Evolutionary conservation across 352 stramenopile genomes (phyloP).

Genomic region (Globisporangium sylvaticum): DNA sequence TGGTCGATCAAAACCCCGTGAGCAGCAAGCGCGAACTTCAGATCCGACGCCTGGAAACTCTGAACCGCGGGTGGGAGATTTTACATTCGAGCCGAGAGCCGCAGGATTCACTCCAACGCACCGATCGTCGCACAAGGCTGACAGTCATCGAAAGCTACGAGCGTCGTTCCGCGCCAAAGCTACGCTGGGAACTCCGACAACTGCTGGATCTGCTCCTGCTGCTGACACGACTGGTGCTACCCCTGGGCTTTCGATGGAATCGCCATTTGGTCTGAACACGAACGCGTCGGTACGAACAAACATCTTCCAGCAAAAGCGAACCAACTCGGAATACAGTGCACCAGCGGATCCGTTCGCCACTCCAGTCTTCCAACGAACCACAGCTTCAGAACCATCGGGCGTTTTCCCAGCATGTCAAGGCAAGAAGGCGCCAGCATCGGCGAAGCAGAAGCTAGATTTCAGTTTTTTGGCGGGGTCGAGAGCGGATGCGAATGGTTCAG

Average conservation of each 20-base stretch:
- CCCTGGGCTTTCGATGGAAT: constrained; percentile 15
- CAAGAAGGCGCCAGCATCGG: background rate
- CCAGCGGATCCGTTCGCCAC: constrained; percentile 47
- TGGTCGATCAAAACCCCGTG: background rate
- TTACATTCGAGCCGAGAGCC: constrained; percentile 10
- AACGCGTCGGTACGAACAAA: constrained; percentile 11
- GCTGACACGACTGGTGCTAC: background rate
- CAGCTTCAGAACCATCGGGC: constrained; percentile 4
- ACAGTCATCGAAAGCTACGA: constrained; percentile 15
- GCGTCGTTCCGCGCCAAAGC: constrained; percentile 33
- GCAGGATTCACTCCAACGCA: constrained; percentile 2
- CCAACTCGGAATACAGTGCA: constrained; percentile 22
- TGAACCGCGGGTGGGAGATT: constrained; percentile 5
- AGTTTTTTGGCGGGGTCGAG: constrained; percentile 11
- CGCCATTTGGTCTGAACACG: constrained; percentile 28
- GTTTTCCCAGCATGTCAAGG: background rate
- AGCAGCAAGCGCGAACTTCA: background rate
- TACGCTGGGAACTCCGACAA: constrained; percentile 20
- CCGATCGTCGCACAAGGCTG: background rate
- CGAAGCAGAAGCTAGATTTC: constrained; percentile 11
- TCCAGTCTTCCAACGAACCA: constrained; percentile 28
- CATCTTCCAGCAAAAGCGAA: constrained; percentile 29
- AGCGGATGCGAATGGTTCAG: constrained; percentile 3
- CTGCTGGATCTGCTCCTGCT: background rate
- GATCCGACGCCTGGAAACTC: background rate